Base-by-base conservation (phyloP, 768 basidiomycete genomes). In the Amyloporia xantha region DNA sequence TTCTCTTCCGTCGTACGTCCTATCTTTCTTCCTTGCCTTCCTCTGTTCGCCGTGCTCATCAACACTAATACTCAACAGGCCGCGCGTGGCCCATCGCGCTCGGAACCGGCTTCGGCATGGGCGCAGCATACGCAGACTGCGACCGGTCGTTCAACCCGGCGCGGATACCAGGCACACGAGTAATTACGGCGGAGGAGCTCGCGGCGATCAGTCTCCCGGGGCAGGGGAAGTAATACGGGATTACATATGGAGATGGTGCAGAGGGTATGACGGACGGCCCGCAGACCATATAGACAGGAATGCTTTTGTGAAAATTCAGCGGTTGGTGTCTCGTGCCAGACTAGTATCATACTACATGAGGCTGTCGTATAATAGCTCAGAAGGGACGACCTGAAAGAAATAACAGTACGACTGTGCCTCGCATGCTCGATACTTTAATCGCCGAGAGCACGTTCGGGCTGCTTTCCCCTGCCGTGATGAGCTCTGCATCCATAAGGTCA, bases 121-220 rank as follows among this genome's bases (percentile, higher is more conserved):
- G 91, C 37, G 81, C 82, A 45, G 90, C 91, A 24, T 93, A 91
- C 63, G 83, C 88, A 25, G 91, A 94, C 75, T 93, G 91, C 68
- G 89, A 95, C 70, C 81, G 91, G 43, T 84, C 86, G 13, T 95
- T 94, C 80, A 92, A 92, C 70, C 86, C 90, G 17, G 85, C 91
- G 41, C 78, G 91, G 59, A 78, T 92, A 65, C 83, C 91, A 17
- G 91, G 91, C 51, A 86, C 84, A 39, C 79, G 86, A 54, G 76
- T 92, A 61, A 66, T 91, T 57, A 72, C 62, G 19, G 50, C 58
- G 20, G 75, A 52, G 17, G 57, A 53, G 50, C 45, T 38, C 20
- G 41, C 41, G 23, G 41, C 41, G 35, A 13, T 25, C 28, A 45
- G 15, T 6, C 6, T 28, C 24, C 36, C 20, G 46, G 15, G 9